Evolutionary conservation across 345 rosid species (phyloP).

Genomic region (Cochlearia excelsa): DNA sequence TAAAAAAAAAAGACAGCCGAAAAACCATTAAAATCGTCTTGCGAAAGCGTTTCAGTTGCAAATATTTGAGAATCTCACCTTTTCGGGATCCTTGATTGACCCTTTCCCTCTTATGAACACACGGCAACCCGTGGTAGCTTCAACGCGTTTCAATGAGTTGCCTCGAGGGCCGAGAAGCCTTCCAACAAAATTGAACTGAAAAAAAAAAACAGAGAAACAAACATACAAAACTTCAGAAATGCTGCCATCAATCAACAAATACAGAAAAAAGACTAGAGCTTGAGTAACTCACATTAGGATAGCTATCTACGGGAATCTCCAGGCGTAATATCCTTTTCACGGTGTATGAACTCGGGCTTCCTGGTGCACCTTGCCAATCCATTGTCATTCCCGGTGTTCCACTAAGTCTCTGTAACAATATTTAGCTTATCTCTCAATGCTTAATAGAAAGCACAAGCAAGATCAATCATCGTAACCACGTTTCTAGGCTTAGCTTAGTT

Average conservation of each 20-base stretch:
- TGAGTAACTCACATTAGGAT: conserved; percentile 34
- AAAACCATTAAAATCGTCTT: background rate
- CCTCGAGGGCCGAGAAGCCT: conserved; percentile 98
- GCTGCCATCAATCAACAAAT: background rate
- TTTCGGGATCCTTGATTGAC: conserved; percentile 96
- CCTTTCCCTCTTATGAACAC: conserved; percentile 98
- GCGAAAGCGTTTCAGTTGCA: conserved; percentile 1
- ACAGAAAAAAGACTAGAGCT: conserved; percentile 1
- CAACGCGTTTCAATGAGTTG: conserved; percentile 96
- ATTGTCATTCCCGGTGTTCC: conserved; percentile 97
- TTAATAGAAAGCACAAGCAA: background rate
- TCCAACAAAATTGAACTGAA: conserved; percentile 96
- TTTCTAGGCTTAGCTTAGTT: background rate
- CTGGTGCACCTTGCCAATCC: conserved; percentile 99
- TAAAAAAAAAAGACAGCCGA: background rate
- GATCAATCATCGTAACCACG: background rate
- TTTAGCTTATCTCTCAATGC: conserved; percentile 14
- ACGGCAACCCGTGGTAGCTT: conserved; percentile 97
- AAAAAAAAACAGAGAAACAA: conserved; percentile 15
- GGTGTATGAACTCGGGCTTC: conserved; percentile 94
- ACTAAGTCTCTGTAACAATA: conserved; percentile 53
- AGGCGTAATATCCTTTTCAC: conserved; percentile 95
- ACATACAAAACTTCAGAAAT: background rate
- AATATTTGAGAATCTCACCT: conserved; percentile 44
- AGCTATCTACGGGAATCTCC: conserved; percentile 94